Evolutionary conservation across 441 rosid species (phyloP).

Genomic region (Raphanus hybrid): DNA sequence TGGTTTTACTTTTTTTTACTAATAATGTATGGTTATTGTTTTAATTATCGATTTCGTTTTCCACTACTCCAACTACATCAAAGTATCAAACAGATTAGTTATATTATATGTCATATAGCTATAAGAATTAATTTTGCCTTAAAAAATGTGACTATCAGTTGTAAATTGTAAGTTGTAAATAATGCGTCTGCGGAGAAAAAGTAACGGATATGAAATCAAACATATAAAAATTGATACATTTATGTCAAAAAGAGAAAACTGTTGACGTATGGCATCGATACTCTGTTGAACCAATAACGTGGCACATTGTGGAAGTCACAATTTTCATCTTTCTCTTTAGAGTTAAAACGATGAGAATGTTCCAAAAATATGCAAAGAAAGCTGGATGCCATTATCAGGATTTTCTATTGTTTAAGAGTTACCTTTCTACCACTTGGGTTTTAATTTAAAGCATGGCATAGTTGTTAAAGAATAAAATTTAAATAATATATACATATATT

Average conservation of each 20-base stretch:
- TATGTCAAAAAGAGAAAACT: slow-evolving; percentile 11
- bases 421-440: slow-evolving; percentile 30
- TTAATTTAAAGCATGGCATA: slow-evolving; percentile 15
- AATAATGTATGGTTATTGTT: neutral
- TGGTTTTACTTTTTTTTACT: neutral
- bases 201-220: slow-evolving; percentile 10
- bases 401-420: slow-evolving; percentile 2
- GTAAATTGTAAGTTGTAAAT: slow-evolving; percentile 9
- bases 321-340: slow-evolving; percentile 27
- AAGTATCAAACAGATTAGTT: neutral
- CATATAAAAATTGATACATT: neutral
- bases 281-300: slow-evolving; percentile 40
- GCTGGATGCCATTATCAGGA: slow-evolving; percentile 54
- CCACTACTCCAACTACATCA: neutral
- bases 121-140: neutral
- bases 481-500: neutral
- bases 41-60: neutral
- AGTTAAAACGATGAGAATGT: slow-evolving; percentile 50
- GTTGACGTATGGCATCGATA: slow-evolving; percentile 43
- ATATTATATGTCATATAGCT: neutral
- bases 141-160: neutral
- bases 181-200: slow-evolving; percentile 7
- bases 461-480: neutral
- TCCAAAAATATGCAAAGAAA: slow-evolving; percentile 46
- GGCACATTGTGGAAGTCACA: slow-evolving; percentile 50